Conservation (phyloP, 495 filamentous ascomycete genomes). For the Chaetomium fimeti region DNA sequence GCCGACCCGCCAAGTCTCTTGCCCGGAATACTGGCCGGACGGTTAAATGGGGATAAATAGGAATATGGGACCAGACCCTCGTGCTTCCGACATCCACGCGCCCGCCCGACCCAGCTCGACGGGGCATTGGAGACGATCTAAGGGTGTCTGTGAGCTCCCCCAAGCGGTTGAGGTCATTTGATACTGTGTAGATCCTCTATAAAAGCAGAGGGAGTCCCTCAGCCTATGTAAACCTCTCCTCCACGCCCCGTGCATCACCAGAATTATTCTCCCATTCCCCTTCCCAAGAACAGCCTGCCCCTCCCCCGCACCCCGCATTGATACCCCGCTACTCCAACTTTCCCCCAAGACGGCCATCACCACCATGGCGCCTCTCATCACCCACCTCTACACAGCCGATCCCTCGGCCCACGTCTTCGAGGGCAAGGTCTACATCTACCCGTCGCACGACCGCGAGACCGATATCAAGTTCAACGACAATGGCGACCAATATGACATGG, state of each 20-base stretch:
- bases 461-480: slow-evolving; percentile 69
- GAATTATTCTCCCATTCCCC: background rate
- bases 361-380: slow-evolving; percentile 55
- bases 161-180: background rate
- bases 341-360: background rate
- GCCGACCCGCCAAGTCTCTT: slow-evolving; percentile 22
- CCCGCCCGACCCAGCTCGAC: slow-evolving; percentile 22
- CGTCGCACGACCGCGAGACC: slow-evolving; percentile 62
- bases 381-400: slow-evolving; percentile 67
- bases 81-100: slow-evolving; percentile 31
- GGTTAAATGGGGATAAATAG: slow-evolving; percentile 54
- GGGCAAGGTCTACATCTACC: slow-evolving; percentile 62
- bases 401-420: slow-evolving; percentile 67
- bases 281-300: background rate
- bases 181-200: slow-evolving; percentile 6
- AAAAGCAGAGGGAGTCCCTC: slow-evolving; percentile 15
- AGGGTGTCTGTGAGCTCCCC: background rate
- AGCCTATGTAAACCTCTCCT: background rate
- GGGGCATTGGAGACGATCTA: slow-evolving; percentile 9
- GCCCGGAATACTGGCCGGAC: slow-evolving; percentile 30
- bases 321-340: slow-evolving; percentile 20
- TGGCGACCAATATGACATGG: slow-evolving; percentile 82
- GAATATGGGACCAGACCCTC: slow-evolving; percentile 25
- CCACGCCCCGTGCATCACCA: slow-evolving; percentile 11
- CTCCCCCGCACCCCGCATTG: slow-evolving; percentile 15